Percentiles rank a stretch among this genome's conserved stretches.
These are phyloP conservation scores for Syncephalastrum sp. DNA, from an alignment of 371 early-diverging fungal genomes.

Conservation along the genomic window DNA sequence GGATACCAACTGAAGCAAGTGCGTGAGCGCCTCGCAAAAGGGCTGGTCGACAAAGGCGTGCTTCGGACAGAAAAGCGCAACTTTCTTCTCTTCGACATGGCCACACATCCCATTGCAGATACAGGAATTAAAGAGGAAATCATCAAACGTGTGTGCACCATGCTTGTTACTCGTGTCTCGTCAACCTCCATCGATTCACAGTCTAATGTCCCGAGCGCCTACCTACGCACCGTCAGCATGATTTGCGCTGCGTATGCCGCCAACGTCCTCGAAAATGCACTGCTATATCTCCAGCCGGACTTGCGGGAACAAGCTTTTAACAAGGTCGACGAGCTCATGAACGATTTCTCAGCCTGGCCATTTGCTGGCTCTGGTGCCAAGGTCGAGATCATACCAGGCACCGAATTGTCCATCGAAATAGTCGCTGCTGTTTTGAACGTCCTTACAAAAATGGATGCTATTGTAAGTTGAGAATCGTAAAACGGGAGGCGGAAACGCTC, in stretches of 20 bases:
- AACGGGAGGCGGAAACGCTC: neutral
- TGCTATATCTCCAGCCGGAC: constrained; percentile 79
- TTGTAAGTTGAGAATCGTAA: constrained; percentile 52
- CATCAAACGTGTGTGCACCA: constrained; percentile 75
- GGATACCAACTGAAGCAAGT: constrained; percentile 97
- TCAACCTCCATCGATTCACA: constrained; percentile 39
- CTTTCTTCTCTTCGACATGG: constrained; percentile 95
- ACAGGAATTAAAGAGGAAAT: constrained; percentile 83
- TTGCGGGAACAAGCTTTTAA: constrained; percentile 86
- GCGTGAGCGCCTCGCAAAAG: constrained; percentile 94
- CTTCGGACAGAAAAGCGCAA: constrained; percentile 92
- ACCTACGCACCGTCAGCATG: constrained; percentile 81
- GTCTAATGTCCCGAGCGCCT: constrained; percentile 46
- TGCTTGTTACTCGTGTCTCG: constrained; percentile 58
- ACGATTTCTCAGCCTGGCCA: constrained; percentile 80
- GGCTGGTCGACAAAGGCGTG: constrained; percentile 97
- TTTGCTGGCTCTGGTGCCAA: constrained; percentile 66
- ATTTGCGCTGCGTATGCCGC: constrained; percentile 96
- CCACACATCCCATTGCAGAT: constrained; percentile 90
- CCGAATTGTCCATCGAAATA: constrained; percentile 66
- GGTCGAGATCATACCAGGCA: constrained; percentile 50
- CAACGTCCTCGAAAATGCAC: constrained; percentile 92
- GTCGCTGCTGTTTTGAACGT: constrained; percentile 79
- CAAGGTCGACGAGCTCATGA: constrained; percentile 88
- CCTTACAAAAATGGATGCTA: constrained; percentile 86